Evolutionary conservation across 805 yeast genomes (phyloP), one percentile per base, ranked within the genome.

Genomic region (Metschnikowia baotianmanensis): DNA sequence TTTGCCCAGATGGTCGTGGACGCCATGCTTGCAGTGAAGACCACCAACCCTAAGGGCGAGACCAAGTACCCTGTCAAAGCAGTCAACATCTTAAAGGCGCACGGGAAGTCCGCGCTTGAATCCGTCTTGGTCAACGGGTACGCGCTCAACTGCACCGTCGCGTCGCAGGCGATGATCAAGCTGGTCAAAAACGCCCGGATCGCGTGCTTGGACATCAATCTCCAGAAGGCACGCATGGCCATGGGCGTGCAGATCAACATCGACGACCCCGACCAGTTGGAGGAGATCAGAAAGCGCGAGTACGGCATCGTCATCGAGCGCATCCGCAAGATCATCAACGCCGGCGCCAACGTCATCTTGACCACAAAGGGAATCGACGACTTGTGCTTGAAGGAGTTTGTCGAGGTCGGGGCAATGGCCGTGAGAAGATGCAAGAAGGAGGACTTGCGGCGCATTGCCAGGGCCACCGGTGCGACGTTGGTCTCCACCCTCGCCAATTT

Each of bases 361-460:
- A 89, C 97, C 33, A 89, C 97, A 20, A 89, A 90, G 67, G 97
- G 96, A 50, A 89, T 89, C 51, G 97, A 89, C 62, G 96, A 90
- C 61, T 75, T 89, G 63, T 87, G 96, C 60, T 72, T 89, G 57
- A 89, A 89, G 67, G 88, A 84, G 61, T 89, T 89, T 63, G 90
- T 89, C 36, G 96, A 89, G 65, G 83, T 86, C 32, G 87, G 88
- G 26, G 89, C 87, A 33, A 86, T 89, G 88, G 97, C 93, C 17
- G 96, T 93, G 34, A 84, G 99, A 71, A 80, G 99, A 55, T 89
- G 97, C 74, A 88, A 88, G 67, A 89, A 88, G 61, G 99, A 93
- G 67, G 99, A 93, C 65, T 75, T 93, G 56, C 80, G 96, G 62
- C 82, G 99, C 71, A 91, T 93, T 53, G 98, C 99, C 6, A 78